Conservation (phyloP, 495 filamentous ascomycete genomes). For the Terfezia claveryi region DNA sequence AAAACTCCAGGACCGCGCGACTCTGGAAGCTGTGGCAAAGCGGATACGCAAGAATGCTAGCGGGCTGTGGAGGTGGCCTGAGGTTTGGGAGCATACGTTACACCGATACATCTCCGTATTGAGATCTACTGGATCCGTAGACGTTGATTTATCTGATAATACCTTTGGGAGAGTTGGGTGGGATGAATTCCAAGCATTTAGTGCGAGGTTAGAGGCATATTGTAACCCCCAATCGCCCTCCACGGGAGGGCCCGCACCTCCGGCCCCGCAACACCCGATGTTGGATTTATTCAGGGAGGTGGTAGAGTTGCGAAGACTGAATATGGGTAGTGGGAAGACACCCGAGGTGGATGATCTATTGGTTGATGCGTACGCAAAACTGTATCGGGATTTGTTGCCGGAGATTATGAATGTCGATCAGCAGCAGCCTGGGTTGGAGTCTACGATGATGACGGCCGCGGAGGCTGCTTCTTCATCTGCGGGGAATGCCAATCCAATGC, state of each 20-base stretch:
- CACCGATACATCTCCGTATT: conserved; percentile 52
- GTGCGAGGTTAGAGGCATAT: conserved; percentile 30
- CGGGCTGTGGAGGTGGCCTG: conserved; percentile 66
- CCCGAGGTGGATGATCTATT: conserved; percentile 75
- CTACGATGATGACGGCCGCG: not conserved
- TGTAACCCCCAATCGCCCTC: conserved; percentile 3
- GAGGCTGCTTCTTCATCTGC: not conserved
- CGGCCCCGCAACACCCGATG: conserved; percentile 19
- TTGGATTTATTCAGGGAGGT: conserved; percentile 64
- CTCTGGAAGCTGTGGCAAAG: conserved; percentile 58
- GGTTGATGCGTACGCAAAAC: conserved; percentile 60
- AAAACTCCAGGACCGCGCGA: conserved; percentile 51
- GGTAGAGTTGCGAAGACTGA: conserved; percentile 75
- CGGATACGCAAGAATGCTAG: conserved; percentile 59
- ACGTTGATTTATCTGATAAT: conserved; percentile 45
- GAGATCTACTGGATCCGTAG: conserved; percentile 42
- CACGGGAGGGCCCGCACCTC: not conserved
- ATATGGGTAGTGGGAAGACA: conserved; percentile 63
- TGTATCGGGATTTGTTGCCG: conserved; percentile 29
- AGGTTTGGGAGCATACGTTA: conserved; percentile 69
- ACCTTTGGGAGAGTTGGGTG: conserved; percentile 55
- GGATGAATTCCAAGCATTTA: conserved; percentile 52
- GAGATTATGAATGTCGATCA: not conserved
- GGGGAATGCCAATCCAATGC: conserved; percentile 13
- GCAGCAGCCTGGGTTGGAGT: not conserved